Conservation (phyloP, 2,329 filamentous ascomycete species). For the Diaporthe helianthi region DNA sequence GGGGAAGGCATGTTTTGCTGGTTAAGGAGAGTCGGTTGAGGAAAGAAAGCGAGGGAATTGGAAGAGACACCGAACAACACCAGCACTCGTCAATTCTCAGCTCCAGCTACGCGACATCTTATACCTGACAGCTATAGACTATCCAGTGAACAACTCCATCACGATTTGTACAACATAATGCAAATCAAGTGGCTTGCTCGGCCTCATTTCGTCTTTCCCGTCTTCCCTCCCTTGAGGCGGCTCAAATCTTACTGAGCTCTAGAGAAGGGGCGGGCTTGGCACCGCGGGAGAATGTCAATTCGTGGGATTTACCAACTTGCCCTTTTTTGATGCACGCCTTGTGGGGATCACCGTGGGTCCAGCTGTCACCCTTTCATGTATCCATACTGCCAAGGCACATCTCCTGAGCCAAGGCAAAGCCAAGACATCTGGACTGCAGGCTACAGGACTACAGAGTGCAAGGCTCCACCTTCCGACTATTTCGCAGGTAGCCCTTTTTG, state of each 20-base stretch:
- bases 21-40: background rate
- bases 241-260: constrained; percentile 17
- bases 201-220: constrained; percentile 13
- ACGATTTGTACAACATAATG: background rate
- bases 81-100: background rate
- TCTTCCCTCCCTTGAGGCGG: background rate
- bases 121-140: background rate
- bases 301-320: constrained; percentile 21
- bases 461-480: background rate
- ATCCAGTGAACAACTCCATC: background rate
- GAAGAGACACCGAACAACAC: background rate
- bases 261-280: constrained; percentile 25
- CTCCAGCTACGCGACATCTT: constrained; percentile 5
- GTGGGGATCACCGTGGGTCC: constrained; percentile 19
- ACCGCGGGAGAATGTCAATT: constrained; percentile 12
- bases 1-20: background rate
- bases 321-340: background rate
- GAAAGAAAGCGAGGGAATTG: background rate
- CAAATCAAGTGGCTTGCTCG: background rate
- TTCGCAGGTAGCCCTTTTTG: background rate
- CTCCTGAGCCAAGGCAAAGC: constrained; percentile 21
- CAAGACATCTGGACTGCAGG: too few species aligned
- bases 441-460: constrained; percentile 9
- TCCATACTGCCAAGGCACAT: constrained; percentile 1
- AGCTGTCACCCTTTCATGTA: constrained; percentile 8